Base-by-base conservation (phyloP, 257 asterid genomes). In the Rubia yunnanensis region DNA sequence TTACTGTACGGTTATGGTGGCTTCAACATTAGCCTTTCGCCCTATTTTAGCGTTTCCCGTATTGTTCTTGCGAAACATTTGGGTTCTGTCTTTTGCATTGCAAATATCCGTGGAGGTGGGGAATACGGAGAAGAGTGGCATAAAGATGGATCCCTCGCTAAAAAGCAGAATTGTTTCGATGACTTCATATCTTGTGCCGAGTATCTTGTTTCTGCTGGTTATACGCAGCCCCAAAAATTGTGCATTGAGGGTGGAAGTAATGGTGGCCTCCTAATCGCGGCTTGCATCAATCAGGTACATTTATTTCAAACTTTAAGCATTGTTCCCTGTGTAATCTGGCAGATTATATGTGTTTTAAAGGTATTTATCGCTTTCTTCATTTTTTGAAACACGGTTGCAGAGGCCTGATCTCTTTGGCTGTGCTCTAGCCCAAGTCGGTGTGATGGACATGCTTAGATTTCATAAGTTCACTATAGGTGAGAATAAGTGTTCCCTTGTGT, bases 91-190 rank as follows among this genome's bases (percentile, higher is more conserved):
- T 76, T 80, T 78, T 90, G 96, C 82, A 22, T 86, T 49, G 96
- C 95, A 27, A 94, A 94, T 72, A 89, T 94, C 76, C 95, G 99
- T 44, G 99, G 99, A 38, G 99, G 99, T 41, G 97, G 96, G 34
- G 99, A 90, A 71, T 90, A 94, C 69, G 99, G 99, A 69, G 94
- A 90, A 73, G 99, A 90, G 75, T 94, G 99, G 97, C 96, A 90
- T 74, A 94, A 88, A 82, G 87, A 88, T 63, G 99, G 97, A 64
- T 55, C 92, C 7, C 95, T 94, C 73, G 82, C 82, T 7, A 79
- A 74, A 76, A 94, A 94, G 79, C 96, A 94, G 80, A 94, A 94
- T 73, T 85, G 94, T 78, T 88, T 94, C 49, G 92, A 90, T 63
- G 99, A 94, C 72, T 94, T 94, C 73, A 85, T 85, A 31, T 80